phyloP scores from a whole-genome alignment of 345 rosid species.

The Geranium rotundifolium region DNA sequence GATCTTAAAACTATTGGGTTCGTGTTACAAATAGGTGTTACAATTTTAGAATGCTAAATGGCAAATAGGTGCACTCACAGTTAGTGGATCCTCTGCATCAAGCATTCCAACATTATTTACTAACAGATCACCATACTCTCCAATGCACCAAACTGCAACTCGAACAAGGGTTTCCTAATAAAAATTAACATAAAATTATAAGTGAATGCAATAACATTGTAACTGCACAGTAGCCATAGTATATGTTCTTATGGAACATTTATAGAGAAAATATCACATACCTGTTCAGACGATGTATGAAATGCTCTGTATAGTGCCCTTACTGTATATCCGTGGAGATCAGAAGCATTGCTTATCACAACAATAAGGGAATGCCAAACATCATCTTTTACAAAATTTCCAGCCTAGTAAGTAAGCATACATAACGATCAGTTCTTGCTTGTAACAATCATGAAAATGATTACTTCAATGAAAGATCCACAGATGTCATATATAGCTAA shows the following conservation, averaged over 20 bases:
- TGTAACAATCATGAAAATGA: background rate
- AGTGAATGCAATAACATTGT: background rate
- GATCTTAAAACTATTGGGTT: background rate
- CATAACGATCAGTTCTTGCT: constrained; percentile 15
- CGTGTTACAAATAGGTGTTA: too few species aligned
- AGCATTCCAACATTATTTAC: constrained; percentile 85
- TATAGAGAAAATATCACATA: constrained; percentile 8
- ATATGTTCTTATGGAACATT: background rate
- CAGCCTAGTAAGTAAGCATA: constrained; percentile 76
- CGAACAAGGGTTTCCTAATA: constrained; percentile 86
- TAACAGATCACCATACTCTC: constrained; percentile 96
- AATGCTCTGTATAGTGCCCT: constrained; percentile 79
- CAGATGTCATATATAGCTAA: background rate
- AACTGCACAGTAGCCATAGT: background rate
- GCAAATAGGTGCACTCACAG: constrained; percentile 40
- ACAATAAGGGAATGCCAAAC: constrained; percentile 95
- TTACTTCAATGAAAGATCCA: background rate
- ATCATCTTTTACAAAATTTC: constrained; percentile 95
- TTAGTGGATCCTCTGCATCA: constrained; percentile 73
- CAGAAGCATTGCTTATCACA: constrained; percentile 86
- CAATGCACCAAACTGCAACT: constrained; percentile 97
- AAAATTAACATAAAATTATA: constrained; percentile 12
- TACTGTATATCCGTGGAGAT: constrained; percentile 89
- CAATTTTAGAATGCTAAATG: too few species aligned
- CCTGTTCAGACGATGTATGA: constrained; percentile 78